Percentiles rank a stretch among this genome's conserved stretches.
These are phyloP conservation scores for Acacia confusa DNA, from an alignment of 306 rosid genomes.

Conservation along the genomic window DNA sequence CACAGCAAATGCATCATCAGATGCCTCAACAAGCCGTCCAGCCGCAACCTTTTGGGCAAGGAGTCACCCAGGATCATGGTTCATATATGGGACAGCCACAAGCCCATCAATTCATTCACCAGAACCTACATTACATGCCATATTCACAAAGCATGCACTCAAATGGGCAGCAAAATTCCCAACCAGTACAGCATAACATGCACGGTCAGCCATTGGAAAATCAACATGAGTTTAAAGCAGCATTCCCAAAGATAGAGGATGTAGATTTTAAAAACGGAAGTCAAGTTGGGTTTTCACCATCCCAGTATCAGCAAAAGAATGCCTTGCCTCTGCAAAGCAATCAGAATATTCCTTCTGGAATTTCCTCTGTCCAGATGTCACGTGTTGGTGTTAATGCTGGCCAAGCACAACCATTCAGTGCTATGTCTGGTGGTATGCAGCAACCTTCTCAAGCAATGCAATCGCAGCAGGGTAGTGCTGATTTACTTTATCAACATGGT, in stretches of 20 bases:
- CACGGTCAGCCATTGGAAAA: conserved; percentile 60
- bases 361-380: conserved; percentile 55
- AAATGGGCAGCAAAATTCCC: conserved; percentile 61
- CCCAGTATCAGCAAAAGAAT: conserved; percentile 66
- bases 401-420: conserved; percentile 63
- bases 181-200: conserved; percentile 51
- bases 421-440: conserved; percentile 52
- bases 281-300: conserved; percentile 76
- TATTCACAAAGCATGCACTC: conserved; percentile 64
- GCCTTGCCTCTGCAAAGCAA: conserved; percentile 54
- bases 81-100: conserved; percentile 59
- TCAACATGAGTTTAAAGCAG: conserved; percentile 60
- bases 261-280: conserved; percentile 62
- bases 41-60: conserved; percentile 65
- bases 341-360: conserved; percentile 55
- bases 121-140: conserved; percentile 63
- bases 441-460: conserved; percentile 61
- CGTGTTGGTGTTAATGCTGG: conserved; percentile 56
- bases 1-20: conserved; percentile 52
- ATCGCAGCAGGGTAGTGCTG: conserved; percentile 62
- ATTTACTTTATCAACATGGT: conserved; percentile 61
- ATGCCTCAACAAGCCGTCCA: conserved; percentile 48
- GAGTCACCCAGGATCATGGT: conserved; percentile 54
- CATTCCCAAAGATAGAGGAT: conserved; percentile 57
- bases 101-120: conserved; percentile 60